Conservation (phyloP, 1,284 basidiomycete genomes). For the Boletus sp. region DNA sequence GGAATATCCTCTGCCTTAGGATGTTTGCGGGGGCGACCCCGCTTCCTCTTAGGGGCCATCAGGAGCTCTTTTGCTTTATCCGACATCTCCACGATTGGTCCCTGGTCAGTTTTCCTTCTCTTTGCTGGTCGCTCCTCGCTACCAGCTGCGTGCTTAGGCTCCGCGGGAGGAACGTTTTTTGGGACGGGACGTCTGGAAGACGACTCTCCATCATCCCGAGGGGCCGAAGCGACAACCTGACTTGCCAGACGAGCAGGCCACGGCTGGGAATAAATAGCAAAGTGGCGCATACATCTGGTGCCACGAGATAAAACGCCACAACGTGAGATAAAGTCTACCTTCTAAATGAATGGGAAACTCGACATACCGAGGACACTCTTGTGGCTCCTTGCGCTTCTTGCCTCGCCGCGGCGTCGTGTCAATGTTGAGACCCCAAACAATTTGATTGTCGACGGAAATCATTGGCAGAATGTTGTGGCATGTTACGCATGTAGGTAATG, state of each 20-base stretch:
- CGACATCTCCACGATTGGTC: conserved; percentile 35
- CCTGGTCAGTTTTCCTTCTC: conserved; percentile 39
- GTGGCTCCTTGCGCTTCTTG: conserved; percentile 55
- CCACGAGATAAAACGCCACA: conserved; percentile 13
- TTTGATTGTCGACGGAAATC: conserved; percentile 64
- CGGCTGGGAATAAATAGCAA: conserved; percentile 61
- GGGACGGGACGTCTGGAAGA: conserved; percentile 44
- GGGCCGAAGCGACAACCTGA: conserved; percentile 43
- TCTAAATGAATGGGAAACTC: conserved; percentile 18
- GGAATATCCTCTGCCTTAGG: conserved; percentile 32
- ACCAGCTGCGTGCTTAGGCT: conserved; percentile 50
- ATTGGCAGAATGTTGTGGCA: conserved; percentile 66
- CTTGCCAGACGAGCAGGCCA: conserved; percentile 64
- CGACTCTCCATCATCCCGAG: conserved; percentile 50
- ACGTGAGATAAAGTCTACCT: conserved; percentile 18
- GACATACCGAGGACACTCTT: conserved; percentile 69
- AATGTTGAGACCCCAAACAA: conserved; percentile 64
- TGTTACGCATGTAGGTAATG: conserved; percentile 60
- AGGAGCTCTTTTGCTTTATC: conserved; percentile 35
- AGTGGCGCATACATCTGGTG: conserved; percentile 68
- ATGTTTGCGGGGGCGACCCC: conserved; percentile 37
- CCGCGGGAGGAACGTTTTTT: conserved; percentile 46
- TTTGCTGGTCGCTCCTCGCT: conserved; percentile 43
- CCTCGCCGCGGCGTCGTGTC: conserved; percentile 42
- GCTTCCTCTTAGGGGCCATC: conserved; percentile 32